These are phyloP conservation scores for Ceratocystis eucalypticola DNA, from an alignment of 2,329 filamentous ascomycete genomes.

Conservation along the genomic window DNA sequence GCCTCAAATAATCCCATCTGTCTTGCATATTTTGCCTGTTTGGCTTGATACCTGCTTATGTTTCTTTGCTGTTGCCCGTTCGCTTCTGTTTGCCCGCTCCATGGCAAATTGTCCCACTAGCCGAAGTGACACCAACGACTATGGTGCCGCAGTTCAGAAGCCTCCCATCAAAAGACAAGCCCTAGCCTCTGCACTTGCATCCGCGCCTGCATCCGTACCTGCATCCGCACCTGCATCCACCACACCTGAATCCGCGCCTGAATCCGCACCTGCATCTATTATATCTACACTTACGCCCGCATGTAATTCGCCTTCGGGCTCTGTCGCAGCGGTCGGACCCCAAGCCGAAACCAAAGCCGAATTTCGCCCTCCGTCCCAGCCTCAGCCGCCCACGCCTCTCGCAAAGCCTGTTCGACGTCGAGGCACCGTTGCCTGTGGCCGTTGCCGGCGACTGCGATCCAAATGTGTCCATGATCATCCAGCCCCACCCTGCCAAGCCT, in stretches of 20 bases:
- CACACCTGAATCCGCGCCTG: neutral
- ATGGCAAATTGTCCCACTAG: constrained; percentile 6
- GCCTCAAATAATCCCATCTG: neutral
- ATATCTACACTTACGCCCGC: neutral
- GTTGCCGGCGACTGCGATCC: constrained; percentile 23
- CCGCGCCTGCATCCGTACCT: neutral
- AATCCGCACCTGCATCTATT: neutral
- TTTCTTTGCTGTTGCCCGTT: neutral
- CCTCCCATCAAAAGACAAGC: neutral
- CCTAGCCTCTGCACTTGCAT: neutral
- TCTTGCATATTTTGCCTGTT: constrained; percentile 8
- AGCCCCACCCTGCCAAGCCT: constrained; percentile 22
- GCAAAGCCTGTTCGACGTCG: constrained; percentile 19
- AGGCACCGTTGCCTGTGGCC: constrained; percentile 22
- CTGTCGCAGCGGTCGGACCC: neutral
- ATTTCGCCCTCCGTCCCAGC: neutral
- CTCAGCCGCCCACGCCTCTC: neutral
- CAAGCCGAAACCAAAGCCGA: neutral
- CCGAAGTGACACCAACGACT: neutral
- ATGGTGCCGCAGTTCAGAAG: neutral
- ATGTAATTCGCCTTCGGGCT: neutral
- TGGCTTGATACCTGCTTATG: neutral
- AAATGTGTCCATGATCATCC: constrained; percentile 21
- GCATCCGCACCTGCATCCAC: neutral
- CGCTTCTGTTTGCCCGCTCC: neutral